Conservation (phyloP, 2,329 filamentous ascomycete species). For the Colletotrichum sp. region DNA sequence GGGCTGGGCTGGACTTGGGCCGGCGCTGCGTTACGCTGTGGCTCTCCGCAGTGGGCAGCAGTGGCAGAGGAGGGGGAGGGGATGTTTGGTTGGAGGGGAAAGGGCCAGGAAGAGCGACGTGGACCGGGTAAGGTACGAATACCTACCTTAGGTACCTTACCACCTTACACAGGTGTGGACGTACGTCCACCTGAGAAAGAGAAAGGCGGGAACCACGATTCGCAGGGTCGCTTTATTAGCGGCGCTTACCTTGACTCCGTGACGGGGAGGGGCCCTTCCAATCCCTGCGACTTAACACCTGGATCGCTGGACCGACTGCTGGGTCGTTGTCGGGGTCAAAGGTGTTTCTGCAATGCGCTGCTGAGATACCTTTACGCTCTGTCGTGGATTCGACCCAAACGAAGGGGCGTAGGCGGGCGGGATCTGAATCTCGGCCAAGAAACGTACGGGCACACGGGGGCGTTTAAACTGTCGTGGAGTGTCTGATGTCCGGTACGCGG, state of each 20-base stretch:
- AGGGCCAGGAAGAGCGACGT: background rate
- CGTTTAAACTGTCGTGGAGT: background rate
- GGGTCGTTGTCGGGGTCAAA: background rate
- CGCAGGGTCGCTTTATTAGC: slow-evolving; percentile 18
- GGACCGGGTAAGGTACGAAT: background rate
- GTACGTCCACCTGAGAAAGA: background rate
- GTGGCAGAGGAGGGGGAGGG: background rate
- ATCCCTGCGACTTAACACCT: background rate
- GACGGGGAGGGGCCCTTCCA: background rate
- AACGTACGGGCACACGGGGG: background rate
- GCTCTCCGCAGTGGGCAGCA: background rate
- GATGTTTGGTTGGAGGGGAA: slow-evolving; percentile 2
- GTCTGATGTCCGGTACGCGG: background rate
- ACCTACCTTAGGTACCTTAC: background rate
- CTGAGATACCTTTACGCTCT: background rate
- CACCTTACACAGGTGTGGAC: background rate
- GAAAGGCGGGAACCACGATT: slow-evolving; percentile 8
- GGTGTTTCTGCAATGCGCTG: background rate
- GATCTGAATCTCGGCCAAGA: slow-evolving; percentile 4
- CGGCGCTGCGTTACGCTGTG: background rate
- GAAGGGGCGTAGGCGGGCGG: background rate
- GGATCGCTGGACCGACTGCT: background rate
- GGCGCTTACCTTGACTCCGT: slow-evolving; percentile 7
- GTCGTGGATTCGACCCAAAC: background rate
- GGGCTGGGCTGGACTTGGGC: background rate